Percentiles rank a stretch among this genome's conserved stretches.
These are phyloP conservation scores for Amanita molliuscula DNA, from an alignment of 768 basidiomycete species.

Conservation along the genomic window DNA sequence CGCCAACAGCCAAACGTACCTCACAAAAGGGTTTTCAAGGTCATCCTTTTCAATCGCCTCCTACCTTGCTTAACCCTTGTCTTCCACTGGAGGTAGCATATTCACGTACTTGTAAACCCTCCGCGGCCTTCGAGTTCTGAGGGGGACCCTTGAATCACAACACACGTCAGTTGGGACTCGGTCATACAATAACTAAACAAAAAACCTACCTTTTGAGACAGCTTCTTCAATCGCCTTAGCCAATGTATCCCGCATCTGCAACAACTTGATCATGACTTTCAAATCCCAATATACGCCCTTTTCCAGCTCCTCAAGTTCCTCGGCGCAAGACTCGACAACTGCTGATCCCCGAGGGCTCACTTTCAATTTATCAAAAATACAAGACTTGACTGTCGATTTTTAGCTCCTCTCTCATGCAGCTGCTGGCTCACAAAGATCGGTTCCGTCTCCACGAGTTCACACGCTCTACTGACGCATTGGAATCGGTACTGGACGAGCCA, in stretches of 20 bases:
- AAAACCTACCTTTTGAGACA: background rate
- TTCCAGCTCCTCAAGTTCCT: background rate
- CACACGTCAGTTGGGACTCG: background rate
- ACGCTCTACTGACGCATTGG: background rate
- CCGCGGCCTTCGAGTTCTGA: background rate
- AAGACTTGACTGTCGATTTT: background rate
- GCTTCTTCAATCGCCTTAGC: background rate
- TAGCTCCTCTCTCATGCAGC: background rate
- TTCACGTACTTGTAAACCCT: background rate
- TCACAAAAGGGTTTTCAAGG: no score
- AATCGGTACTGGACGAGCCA: slow-evolving; percentile 2
- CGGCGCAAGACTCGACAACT: background rate
- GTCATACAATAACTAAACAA: no score
- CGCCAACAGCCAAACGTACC: no score
- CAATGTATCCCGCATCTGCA: background rate
- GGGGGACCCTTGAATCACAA: background rate
- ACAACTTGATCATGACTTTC: background rate
- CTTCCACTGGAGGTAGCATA: background rate
- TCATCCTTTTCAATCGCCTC: background rate
- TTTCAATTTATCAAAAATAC: background rate
- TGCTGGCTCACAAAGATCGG: background rate
- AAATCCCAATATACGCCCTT: background rate
- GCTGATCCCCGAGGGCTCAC: background rate
- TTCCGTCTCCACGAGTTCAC: background rate
- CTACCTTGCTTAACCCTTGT: background rate